Conservation (phyloP, 2,329 filamentous ascomycete genomes). For the Colletotrichum camelliae region DNA sequence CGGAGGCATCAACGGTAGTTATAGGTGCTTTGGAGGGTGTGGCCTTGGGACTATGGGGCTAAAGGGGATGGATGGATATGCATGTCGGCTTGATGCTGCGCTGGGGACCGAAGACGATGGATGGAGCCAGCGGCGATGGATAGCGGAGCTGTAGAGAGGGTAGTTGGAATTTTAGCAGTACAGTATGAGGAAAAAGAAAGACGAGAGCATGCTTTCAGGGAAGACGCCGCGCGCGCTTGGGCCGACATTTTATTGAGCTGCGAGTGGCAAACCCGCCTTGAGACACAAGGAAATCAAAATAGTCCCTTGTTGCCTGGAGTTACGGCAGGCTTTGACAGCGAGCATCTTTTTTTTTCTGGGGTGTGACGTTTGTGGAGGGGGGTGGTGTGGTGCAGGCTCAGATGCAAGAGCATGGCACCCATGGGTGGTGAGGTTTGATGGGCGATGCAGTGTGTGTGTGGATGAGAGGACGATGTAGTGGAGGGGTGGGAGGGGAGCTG, state of each 20-base stretch:
- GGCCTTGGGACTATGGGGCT: constrained; percentile 10
- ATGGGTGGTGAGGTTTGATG: neutral
- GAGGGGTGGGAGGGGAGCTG: constrained; percentile 27
- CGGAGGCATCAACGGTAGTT: constrained; percentile 19
- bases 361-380: constrained; percentile 16
- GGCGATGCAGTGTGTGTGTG: neutral
- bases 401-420: constrained; percentile 11
- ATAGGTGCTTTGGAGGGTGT: constrained; percentile 15
- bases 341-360: neutral
- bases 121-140: neutral
- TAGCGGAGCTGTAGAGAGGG: neutral
- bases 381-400: neutral
- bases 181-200: constrained; percentile 22
- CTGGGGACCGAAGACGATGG: constrained; percentile 14
- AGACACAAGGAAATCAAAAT: constrained; percentile 24
- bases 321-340: constrained; percentile 21
- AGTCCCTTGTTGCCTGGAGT: constrained; percentile 24
- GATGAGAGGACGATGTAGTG: neutral
- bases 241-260: constrained; percentile 18
- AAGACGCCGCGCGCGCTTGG: constrained; percentile 13
- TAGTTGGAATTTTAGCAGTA: neutral
- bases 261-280: constrained; percentile 19
- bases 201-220: constrained; percentile 17
- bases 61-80: constrained; percentile 14
- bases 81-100: constrained; percentile 20